Conservation (phyloP, 2,329 filamentous ascomycete species). For the Colletotrichum chlorophyti region DNA sequence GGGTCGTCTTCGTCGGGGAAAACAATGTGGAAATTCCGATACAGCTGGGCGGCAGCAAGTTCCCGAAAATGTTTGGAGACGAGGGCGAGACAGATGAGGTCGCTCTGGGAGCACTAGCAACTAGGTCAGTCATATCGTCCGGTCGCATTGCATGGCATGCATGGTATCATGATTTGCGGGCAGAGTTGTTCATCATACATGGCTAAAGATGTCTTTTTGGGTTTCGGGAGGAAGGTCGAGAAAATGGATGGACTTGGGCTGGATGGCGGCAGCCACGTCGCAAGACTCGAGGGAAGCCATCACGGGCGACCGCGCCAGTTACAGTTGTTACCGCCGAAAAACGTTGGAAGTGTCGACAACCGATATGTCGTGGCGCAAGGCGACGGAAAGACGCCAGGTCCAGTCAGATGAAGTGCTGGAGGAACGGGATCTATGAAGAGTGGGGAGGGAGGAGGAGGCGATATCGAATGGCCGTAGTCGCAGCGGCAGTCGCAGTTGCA, state of each 20-base stretch:
- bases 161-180: constrained; percentile 20
- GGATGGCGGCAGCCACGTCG: constrained; percentile 34
- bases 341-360: no score
- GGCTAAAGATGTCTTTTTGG: constrained; percentile 54
- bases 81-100: constrained; percentile 64
- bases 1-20: constrained; percentile 66
- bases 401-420: not conserved
- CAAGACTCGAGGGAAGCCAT: constrained; percentile 45
- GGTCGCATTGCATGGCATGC: constrained; percentile 7
- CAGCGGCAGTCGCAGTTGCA: no score
- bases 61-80: constrained; percentile 65
- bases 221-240: constrained; percentile 55
- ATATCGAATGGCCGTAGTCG: no score
- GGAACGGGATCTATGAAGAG: not conserved
- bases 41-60: constrained; percentile 63
- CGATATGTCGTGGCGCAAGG: no score
- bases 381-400: constrained; percentile 1
- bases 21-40: constrained; percentile 65
- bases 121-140: not conserved
- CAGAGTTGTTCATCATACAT: constrained; percentile 51
- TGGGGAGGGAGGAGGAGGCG: no score
- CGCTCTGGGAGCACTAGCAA: constrained; percentile 54
- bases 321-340: not conserved
- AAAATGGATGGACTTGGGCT: constrained; percentile 39
- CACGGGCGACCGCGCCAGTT: constrained; percentile 23